Evolutionary conservation across 2,329 filamentous ascomycete species (phyloP).

Genomic region (Dothideomycetidae sp.): DNA sequence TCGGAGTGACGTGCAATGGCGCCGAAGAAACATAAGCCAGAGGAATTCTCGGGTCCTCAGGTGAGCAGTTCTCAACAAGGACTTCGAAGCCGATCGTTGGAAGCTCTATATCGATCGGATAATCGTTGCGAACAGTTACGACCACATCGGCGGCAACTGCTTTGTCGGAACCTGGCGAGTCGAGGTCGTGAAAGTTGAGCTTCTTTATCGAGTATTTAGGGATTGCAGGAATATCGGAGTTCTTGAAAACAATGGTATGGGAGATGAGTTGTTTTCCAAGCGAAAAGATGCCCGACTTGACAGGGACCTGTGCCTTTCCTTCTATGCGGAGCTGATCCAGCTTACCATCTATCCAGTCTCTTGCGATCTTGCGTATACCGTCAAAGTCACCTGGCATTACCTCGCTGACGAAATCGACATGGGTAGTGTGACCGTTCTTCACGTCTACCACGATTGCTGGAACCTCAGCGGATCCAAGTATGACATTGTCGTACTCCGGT

Average conservation of each 20-base stretch:
- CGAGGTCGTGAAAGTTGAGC: conserved; percentile 63
- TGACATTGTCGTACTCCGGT: conserved; percentile 64
- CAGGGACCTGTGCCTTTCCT: conserved; percentile 55
- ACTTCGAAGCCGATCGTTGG: conserved; percentile 75
- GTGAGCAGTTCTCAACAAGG: conserved; percentile 66
- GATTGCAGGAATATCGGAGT: conserved; percentile 54
- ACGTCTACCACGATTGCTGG: conserved; percentile 65
- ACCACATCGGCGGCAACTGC: conserved; percentile 72
- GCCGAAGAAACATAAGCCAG: conserved; percentile 63
- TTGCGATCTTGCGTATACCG: conserved; percentile 63
- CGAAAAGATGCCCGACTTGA: conserved; percentile 67
- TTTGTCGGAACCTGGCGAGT: conserved; percentile 38
- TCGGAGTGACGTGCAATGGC: conserved; percentile 52
- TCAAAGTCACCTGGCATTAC: conserved; percentile 62
- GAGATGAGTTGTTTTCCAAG: conserved; percentile 64
- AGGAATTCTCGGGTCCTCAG: conserved; percentile 57
- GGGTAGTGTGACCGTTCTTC: conserved; percentile 60
- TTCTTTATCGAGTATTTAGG: conserved; percentile 72
- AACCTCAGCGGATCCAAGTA: conserved; percentile 63
- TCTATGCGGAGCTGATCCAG: conserved; percentile 56
- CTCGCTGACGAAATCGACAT: conserved; percentile 65
- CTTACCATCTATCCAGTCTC: conserved; percentile 75
- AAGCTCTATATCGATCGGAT: conserved; percentile 60
- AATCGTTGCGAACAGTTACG: conserved; percentile 57
- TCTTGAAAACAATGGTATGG: conserved; percentile 64